Evolutionary conservation across 2,329 filamentous ascomycete genomes (phyloP).

Genomic region (Stylonectria norvegica): DNA sequence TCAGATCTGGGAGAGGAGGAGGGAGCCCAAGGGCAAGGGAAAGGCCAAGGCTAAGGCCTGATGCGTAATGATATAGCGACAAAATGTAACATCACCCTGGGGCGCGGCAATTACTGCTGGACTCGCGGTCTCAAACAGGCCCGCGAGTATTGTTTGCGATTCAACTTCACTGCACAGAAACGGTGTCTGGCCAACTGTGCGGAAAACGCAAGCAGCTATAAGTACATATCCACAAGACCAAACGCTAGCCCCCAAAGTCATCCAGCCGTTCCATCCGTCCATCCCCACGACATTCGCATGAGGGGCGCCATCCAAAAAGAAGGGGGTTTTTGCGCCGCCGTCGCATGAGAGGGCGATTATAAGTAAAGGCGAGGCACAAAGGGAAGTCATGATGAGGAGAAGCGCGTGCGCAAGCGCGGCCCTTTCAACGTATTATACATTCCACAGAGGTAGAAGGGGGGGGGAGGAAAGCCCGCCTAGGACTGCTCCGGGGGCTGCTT

Average conservation of each 20-base stretch:
- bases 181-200: constrained; percentile 7
- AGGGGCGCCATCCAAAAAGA: constrained; percentile 9
- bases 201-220: constrained; percentile 10
- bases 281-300: constrained; percentile 6
- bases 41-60: constrained; percentile 34
- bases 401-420: constrained; percentile 10
- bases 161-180: constrained; percentile 3
- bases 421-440: constrained; percentile 23
- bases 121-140: background rate
- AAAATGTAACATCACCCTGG: constrained; percentile 17
- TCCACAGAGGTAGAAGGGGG: constrained; percentile 12
- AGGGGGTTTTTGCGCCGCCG: constrained; percentile 6
- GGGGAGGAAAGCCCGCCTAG: constrained; percentile 4
- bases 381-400: constrained; percentile 11
- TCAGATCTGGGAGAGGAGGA: constrained; percentile 91
- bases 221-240: constrained; percentile 16
- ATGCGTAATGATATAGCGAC: constrained; percentile 14
- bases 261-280: constrained; percentile 3
- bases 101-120: no score
- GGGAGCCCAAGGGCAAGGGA: constrained; percentile 39
- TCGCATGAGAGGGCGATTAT: constrained; percentile 6
- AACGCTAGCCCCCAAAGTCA: constrained; percentile 14
- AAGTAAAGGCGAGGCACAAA: constrained; percentile 11
- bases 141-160: background rate
- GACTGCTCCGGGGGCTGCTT: constrained; percentile 33